A percentile compares a stretch with the other conserved stretches of the same genome.
These are phyloP conservation scores for Colletotrichum lentis DNA, from an alignment of 2,329 filamentous ascomycete genomes.

Conservation along the genomic window DNA sequence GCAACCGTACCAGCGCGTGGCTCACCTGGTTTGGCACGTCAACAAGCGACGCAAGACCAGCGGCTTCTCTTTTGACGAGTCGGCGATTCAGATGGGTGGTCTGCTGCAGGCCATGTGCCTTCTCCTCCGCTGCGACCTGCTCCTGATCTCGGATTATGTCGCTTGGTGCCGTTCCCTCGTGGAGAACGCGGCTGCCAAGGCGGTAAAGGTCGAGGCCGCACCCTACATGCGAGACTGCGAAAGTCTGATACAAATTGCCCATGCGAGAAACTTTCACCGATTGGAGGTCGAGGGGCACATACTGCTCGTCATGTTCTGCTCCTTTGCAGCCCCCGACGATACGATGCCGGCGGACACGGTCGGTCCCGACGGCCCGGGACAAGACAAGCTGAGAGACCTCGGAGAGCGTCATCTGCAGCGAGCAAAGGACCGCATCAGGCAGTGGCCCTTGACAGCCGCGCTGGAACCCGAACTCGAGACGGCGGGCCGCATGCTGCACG, in stretches of 20 bases:
- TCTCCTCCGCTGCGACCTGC: conserved; percentile 57
- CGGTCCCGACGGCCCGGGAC: no score
- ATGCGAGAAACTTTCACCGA: conserved; percentile 46
- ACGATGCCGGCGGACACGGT: no score
- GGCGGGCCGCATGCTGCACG: conserved; percentile 55
- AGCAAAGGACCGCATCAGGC: conserved; percentile 39
- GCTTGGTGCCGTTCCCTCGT: conserved; percentile 23
- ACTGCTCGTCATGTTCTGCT: conserved; percentile 58
- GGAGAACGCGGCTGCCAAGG: conserved; percentile 1
- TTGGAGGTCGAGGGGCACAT: conserved; percentile 61
- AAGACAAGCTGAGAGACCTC: not conserved
- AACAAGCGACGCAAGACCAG: conserved; percentile 42
- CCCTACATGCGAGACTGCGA: conserved; percentile 51
- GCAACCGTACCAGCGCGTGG: conserved; percentile 59
- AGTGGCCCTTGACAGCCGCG: conserved; percentile 43
- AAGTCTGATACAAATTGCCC: conserved; percentile 51
- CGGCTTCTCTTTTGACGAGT: conserved; percentile 49
- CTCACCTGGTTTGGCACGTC: conserved; percentile 54
- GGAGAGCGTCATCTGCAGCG: conserved; percentile 38
- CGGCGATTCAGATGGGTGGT: conserved; percentile 48
- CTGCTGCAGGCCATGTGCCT: conserved; percentile 55
- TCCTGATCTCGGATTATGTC: conserved; percentile 54
- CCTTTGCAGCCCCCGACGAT: conserved; percentile 48
- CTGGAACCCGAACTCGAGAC: conserved; percentile 57
- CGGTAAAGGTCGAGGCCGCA: conserved; percentile 43